phyloP scores from a whole-genome alignment of 768 basidiomycete species.

The Russula vinacea region DNA sequence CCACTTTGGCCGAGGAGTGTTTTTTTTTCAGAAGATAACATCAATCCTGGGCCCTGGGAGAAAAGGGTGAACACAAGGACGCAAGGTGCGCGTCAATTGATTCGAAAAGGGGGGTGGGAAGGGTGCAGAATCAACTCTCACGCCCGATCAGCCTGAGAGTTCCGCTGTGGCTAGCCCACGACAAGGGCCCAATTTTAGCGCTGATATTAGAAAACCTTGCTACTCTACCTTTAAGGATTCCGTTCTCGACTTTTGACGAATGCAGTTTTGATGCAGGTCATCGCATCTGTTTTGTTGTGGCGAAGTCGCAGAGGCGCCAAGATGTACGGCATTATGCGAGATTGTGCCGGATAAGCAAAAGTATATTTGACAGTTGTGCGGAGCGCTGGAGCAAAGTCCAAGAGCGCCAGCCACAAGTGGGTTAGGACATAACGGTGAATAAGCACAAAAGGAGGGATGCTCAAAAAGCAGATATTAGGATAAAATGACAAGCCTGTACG shows the following conservation, averaged over 20 bases:
- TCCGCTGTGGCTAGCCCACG: not conserved
- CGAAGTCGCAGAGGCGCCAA: not conserved
- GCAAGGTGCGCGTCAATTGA: not conserved
- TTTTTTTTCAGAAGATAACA: not conserved
- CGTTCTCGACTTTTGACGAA: not conserved
- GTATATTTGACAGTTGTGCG: slow-evolving; percentile 14
- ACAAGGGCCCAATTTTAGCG: not conserved
- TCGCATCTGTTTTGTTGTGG: not conserved
- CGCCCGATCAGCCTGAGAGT: not conserved
- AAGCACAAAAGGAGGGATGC: not conserved
- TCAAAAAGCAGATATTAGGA: not conserved
- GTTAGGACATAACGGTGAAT: not conserved
- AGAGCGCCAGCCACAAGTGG: not conserved
- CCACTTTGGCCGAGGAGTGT: not conserved
- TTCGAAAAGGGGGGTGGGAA: not conserved
- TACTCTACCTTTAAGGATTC: not conserved
- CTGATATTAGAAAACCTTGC: not conserved
- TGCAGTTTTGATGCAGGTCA: not conserved
- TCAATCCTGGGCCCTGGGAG: not conserved
- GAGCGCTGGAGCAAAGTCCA: slow-evolving; percentile 16
- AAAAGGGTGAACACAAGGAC: not conserved
- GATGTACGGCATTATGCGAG: slow-evolving; percentile 14
- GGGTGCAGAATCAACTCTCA: not conserved
- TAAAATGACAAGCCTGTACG: not conserved
- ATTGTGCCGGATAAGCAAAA: slow-evolving; percentile 1